These are phyloP conservation scores for Dorcoceras hygrometricum DNA, from an alignment of 257 asterid species.

Conservation along the genomic window DNA sequence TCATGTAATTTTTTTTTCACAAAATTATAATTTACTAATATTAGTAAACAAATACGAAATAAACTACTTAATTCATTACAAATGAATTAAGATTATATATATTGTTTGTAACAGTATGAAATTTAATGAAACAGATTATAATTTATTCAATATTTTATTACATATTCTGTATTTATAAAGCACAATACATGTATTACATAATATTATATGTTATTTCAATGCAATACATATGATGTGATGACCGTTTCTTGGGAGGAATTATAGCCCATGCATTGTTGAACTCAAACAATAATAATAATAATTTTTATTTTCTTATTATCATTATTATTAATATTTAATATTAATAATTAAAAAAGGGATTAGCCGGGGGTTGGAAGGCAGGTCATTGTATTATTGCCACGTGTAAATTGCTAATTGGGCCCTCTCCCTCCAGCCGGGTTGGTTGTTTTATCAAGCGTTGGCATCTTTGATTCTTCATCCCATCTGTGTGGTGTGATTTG, in stretches of 20 bases:
- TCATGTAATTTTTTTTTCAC: too few species aligned
- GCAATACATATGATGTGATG: constrained; percentile 38
- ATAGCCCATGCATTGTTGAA: constrained; percentile 40
- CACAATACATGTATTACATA: constrained; percentile 2
- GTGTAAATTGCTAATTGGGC: constrained; percentile 29
- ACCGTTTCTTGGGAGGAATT: constrained; percentile 35
- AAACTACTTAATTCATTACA: too few species aligned
- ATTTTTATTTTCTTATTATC: too few species aligned
- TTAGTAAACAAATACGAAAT: too few species aligned
- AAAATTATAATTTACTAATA: too few species aligned
- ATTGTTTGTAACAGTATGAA: too few species aligned
- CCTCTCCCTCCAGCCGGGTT: constrained; percentile 24
- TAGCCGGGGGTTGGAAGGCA: constrained; percentile 29
- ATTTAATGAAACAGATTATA: too few species aligned
- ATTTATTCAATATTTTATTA: too few species aligned
- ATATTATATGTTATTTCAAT: constrained; percentile 21
- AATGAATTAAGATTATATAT: too few species aligned
- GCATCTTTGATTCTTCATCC: constrained; percentile 28
- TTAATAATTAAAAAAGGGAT: not conserved
- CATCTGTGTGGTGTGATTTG: constrained; percentile 30
- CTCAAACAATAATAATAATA: constrained; percentile 25
- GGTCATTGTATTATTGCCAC: constrained; percentile 44
- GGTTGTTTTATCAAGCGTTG: constrained; percentile 49
- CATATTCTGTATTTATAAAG: not conserved
- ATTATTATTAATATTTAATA: too few species aligned